A percentile compares a stretch with the other conserved stretches of the same genome.
Evolutionary conservation across 2,329 filamentous ascomycete species (phyloP).

Genomic region (Microsporum audouinii): DNA sequence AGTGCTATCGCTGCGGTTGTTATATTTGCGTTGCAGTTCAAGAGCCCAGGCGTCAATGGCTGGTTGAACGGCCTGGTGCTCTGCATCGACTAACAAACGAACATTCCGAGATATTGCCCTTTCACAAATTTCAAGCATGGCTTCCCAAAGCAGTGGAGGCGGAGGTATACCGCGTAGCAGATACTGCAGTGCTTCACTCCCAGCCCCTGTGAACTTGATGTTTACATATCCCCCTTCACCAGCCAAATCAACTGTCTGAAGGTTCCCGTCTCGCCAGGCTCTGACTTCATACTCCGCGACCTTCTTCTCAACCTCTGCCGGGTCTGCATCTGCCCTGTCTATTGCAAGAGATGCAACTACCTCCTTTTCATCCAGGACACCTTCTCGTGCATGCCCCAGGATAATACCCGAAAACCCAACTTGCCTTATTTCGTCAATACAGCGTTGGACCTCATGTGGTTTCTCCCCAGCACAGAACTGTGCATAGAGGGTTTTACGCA

Average conservation of each 20-base stretch:
- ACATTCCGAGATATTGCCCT: conserved; percentile 59
- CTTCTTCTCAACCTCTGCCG: conserved; percentile 12
- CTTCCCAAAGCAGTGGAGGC: conserved; percentile 50
- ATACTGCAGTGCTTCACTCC: conserved; percentile 58
- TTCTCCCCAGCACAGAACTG: conserved; percentile 85
- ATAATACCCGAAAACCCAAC: conserved; percentile 78
- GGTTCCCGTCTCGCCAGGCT: conserved; percentile 61
- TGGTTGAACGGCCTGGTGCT: conserved; percentile 64
- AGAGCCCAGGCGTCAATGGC: conserved; percentile 76
- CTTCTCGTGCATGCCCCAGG: conserved; percentile 71
- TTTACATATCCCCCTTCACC: conserved; percentile 50
- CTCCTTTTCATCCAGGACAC: conserved; percentile 51
- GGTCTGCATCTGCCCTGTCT: conserved; percentile 8
- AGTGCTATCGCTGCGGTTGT: conserved; percentile 39
- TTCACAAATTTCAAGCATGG: conserved; percentile 64
- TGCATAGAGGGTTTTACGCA: conserved; percentile 76
- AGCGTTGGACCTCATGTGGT: conserved; percentile 53
- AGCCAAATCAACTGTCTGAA: conserved; percentile 51
- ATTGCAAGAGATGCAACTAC: conserved; percentile 8
- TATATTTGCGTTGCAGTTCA: conserved; percentile 61
- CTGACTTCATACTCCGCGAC: conserved; percentile 18
- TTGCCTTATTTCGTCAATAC: conserved; percentile 53
- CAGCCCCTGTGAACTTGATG: conserved; percentile 71
- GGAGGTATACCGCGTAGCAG: conserved; percentile 54
- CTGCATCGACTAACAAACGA: conserved; percentile 68